Conservation (phyloP, 345 rosid species). For the Ceriops tagal region DNA sequence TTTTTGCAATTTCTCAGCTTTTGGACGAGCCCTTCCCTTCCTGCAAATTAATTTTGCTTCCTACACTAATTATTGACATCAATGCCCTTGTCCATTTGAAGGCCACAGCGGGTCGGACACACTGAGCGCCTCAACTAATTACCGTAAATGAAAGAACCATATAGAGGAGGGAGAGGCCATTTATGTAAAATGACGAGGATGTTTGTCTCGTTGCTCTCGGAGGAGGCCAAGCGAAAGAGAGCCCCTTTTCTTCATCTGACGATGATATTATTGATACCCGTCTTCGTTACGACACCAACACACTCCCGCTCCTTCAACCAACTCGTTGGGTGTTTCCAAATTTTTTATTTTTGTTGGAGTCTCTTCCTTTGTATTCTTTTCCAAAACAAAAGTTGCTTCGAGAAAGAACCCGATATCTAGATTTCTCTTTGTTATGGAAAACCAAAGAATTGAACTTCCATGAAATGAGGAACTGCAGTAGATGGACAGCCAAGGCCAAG, state of each 20-base stretch:
- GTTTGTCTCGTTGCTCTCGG: not conserved
- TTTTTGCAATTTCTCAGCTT: constrained; percentile 9
- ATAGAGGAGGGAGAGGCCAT: not conserved
- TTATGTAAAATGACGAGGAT: not conserved
- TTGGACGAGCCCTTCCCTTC: not conserved
- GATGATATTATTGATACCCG: not conserved
- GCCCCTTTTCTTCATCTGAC: not conserved
- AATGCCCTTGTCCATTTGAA: constrained; percentile 14
- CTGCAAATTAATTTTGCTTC: not conserved
- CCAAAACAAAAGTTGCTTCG: not conserved
- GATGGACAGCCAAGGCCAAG: no score
- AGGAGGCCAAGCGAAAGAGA: not conserved
- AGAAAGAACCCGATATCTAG: not conserved
- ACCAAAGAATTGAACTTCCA: not conserved
- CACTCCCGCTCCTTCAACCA: not conserved
- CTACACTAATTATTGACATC: constrained; percentile 14
- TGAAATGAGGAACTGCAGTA: no score
- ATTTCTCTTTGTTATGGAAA: constrained; percentile 6
- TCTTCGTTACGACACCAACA: not conserved
- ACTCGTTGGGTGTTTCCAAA: not conserved
- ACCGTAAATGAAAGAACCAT: not conserved
- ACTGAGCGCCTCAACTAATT: no score
- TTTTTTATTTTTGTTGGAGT: not conserved
- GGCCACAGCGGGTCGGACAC: no score
- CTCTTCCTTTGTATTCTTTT: not conserved